Conservation (phyloP, 2,329 filamentous ascomycete species). For the Dactylellina drechsleri region DNA sequence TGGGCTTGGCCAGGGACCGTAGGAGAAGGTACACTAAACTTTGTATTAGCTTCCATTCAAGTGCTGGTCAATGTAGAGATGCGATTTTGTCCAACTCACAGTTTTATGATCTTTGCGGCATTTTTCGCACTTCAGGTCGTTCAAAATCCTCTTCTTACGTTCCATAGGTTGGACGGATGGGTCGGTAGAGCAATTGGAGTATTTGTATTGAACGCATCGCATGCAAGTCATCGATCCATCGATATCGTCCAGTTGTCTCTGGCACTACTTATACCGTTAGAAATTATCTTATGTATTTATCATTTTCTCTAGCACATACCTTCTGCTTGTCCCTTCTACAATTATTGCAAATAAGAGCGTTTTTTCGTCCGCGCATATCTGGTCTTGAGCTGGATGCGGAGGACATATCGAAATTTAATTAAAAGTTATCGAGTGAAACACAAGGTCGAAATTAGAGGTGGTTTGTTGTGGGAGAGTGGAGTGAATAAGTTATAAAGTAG, state of each 20-base stretch:
- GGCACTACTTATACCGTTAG: constrained; percentile 14
- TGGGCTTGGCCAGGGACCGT: constrained; percentile 47
- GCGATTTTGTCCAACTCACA: constrained; percentile 18
- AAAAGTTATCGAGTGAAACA: background rate
- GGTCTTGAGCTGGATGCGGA: constrained; percentile 25
- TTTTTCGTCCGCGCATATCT: constrained; percentile 41
- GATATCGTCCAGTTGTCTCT: constrained; percentile 28
- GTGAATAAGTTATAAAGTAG: background rate
- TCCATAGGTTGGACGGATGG: constrained; percentile 47
- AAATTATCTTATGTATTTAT: background rate
- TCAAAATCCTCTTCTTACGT: constrained; percentile 46
- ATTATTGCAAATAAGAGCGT: constrained; percentile 51
- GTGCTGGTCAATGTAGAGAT: too few species aligned
- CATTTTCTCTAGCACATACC: constrained; percentile 1
- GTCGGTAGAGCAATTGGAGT: constrained; percentile 44
- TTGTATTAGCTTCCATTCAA: background rate
- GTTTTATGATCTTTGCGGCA: constrained; percentile 51
- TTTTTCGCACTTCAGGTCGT: constrained; percentile 51
- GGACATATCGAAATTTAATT: constrained; percentile 16
- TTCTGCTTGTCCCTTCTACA: constrained; percentile 50
- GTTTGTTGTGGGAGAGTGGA: background rate
- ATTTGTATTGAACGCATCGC: constrained; percentile 41
- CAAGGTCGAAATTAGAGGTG: background rate
- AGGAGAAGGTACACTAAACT: constrained; percentile 45
- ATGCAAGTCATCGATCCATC: constrained; percentile 37